A percentile compares a stretch with the other conserved stretches of the same genome.
Evolutionary conservation across 352 stramenopile species (phyloP).

Genomic region (Globisporangium okanoganense): DNA sequence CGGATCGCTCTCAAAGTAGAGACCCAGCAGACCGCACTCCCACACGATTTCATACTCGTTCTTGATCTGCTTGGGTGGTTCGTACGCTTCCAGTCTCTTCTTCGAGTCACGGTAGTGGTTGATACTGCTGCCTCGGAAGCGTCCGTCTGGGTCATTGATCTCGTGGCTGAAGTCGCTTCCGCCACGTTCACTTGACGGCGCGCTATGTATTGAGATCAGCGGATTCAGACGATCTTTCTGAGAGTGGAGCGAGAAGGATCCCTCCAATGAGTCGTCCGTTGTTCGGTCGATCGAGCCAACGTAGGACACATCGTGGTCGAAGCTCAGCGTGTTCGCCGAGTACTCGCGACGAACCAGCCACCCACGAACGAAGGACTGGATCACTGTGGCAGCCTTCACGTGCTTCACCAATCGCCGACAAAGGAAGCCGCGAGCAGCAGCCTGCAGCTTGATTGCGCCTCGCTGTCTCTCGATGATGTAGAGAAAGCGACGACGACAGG

Average conservation of each 20-base stretch:
- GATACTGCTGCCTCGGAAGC: constrained; percentile 37
- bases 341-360: constrained; percentile 79
- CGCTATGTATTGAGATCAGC: constrained; percentile 47
- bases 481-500: constrained; percentile 45
- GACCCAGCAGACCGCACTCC: constrained; percentile 74
- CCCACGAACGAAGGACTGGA: constrained; percentile 79
- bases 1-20: constrained; percentile 85
- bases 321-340: constrained; percentile 75
- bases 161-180: constrained; percentile 33
- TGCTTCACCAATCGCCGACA: constrained; percentile 35
- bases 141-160: constrained; percentile 46
- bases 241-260: constrained; percentile 33
- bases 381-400: constrained; percentile 43
- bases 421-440: constrained; percentile 39
- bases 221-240: constrained; percentile 46
- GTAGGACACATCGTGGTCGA: constrained; percentile 73
- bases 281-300: constrained; percentile 57
- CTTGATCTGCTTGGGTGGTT: constrained; percentile 57
- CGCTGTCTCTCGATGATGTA: constrained; percentile 32
- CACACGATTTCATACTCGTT: constrained; percentile 88
- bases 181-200: constrained; percentile 52
- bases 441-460: constrained; percentile 51
- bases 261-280: constrained; percentile 46
- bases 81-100: constrained; percentile 60
- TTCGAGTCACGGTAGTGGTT: constrained; percentile 45